Percentiles rank a stretch among this genome's conserved stretches.
Conservation (phyloP, 192 early-diverging fungal species). For the Gamsiella multidivaricata region DNA sequence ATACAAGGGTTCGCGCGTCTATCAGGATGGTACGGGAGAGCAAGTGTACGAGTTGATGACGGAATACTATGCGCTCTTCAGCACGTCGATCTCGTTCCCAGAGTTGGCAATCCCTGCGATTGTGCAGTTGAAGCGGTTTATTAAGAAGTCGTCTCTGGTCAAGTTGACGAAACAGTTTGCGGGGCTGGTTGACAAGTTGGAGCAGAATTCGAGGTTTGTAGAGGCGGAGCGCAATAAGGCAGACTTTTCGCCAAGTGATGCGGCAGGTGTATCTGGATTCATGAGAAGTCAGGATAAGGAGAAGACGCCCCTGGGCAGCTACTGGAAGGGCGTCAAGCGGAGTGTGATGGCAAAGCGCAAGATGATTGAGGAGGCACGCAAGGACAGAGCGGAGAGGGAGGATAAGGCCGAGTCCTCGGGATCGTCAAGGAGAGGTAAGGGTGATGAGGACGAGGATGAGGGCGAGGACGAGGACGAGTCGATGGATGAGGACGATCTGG, state of each 20-base stretch:
- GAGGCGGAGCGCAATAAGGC: constrained; percentile 74
- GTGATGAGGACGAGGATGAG: constrained; percentile 4
- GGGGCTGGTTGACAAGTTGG: constrained; percentile 87
- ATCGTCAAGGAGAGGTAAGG: constrained; percentile 33
- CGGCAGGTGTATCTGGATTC: constrained; percentile 41
- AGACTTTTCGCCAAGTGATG: constrained; percentile 71
- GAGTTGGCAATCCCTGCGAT: constrained; percentile 91
- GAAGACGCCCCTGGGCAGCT: constrained; percentile 41
- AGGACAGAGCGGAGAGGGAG: constrained; percentile 31
- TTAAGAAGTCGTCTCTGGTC: constrained; percentile 83
- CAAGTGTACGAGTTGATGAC: constrained; percentile 78
- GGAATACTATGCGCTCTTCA: constrained; percentile 78
- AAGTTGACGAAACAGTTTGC: constrained; percentile 86
- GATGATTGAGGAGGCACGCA: constrained; percentile 51
- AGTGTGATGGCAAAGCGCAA: constrained; percentile 48
- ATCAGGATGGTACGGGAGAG: constrained; percentile 88
- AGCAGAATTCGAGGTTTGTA: constrained; percentile 83
- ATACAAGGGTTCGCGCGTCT: constrained; percentile 86
- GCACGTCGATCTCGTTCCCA: constrained; percentile 91
- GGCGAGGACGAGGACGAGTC: constrained; percentile 42
- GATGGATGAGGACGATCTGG: constrained; percentile 52
- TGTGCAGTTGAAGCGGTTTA: constrained; percentile 84
- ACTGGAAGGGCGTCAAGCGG: constrained; percentile 52
- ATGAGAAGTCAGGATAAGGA: constrained; percentile 49
- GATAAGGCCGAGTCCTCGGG: neutral